Evolutionary conservation across 2,329 filamentous ascomycete genomes (phyloP), one percentile per base, ranked within the genome.

Genomic region (Cadophora luteo-olivacea): DNA sequence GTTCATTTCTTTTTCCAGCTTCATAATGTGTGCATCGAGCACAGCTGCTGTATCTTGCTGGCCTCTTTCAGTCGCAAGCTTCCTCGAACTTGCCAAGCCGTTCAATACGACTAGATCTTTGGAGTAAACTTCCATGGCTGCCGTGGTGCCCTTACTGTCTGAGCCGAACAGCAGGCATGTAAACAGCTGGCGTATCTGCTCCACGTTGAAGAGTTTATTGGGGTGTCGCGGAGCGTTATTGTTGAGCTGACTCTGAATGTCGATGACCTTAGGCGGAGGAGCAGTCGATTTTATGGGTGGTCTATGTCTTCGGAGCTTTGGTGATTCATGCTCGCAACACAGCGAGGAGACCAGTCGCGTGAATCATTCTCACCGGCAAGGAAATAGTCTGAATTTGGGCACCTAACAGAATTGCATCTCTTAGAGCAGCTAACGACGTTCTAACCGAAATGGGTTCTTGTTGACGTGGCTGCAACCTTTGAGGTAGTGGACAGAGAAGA

Each of bases 1-100:
- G 9, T 33, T 55, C 52, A 55, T 55, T 33, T 55, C 52, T 14
- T 55, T 55, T 25, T 55, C 52, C 29, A 55, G 29, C 52, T 33
- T 33, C 52, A 55, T 55, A 14, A 55, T 55, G 7, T 55, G 52
- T 6, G 25, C 52, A n/a, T 55, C 52, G 6, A 55, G 52, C 11
- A 55, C 29, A 0, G 52, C 52, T 3, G 29, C 52, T 33, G 52
- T 55, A 16, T 55, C 52, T 9, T 55, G 52, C 25, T 55, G 52
- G 8, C 52, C 29, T 8, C 52, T 16, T 14, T 55, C 25, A 3
- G 52, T 32, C 2, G 52, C 52, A 6, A 33, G 52, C 33, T 16
- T 55, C 33, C 52, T 55, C 4, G 52, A 55, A n/a, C 12, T 55
- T n/a, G 52, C 52, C 52, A 55, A n/a, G 16, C 52, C 52, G 19